A percentile compares a stretch with the other conserved stretches of the same genome.
phyloP scores from a whole-genome alignment of 768 basidiomycete species.

The Boletus eberwhitei region DNA sequence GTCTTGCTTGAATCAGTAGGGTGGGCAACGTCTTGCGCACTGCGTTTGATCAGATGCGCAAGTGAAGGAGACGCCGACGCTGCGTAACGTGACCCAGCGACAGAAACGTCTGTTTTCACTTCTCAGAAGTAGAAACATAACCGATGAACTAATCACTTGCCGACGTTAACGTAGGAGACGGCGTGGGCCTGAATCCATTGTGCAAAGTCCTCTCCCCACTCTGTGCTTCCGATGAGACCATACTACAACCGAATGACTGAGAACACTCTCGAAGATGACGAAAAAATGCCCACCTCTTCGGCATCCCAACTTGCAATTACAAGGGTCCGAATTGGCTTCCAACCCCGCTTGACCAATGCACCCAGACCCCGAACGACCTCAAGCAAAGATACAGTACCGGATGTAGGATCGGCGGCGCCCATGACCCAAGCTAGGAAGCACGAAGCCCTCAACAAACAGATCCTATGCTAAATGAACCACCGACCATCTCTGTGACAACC shows the following conservation, averaged over 20 bases:
- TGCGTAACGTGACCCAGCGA: conserved; percentile 49
- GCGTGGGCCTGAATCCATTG: conserved; percentile 75
- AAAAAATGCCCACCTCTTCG: conserved; percentile 45
- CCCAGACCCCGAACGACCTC: conserved; percentile 58
- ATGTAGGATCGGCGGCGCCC: conserved; percentile 54
- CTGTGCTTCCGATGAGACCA: conserved; percentile 81
- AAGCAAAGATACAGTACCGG: conserved; percentile 52
- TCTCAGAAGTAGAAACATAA: background rate
- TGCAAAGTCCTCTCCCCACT: conserved; percentile 91
- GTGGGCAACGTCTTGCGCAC: conserved; percentile 55
- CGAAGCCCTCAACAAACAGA: background rate
- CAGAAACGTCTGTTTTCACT: conserved; percentile 46
- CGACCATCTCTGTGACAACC: conserved; percentile 87
- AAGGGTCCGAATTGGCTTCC: conserved; percentile 68
- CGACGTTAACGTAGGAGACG: conserved; percentile 84
- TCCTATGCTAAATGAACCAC: conserved; percentile 14
- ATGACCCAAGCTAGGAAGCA: conserved; percentile 34
- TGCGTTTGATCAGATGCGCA: conserved; percentile 50
- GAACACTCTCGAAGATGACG: background rate
- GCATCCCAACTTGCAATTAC: conserved; percentile 79
- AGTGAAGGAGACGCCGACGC: conserved; percentile 61
- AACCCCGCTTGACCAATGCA: conserved; percentile 45
- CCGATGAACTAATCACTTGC: conserved; percentile 23
- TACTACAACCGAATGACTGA: conserved; percentile 33
- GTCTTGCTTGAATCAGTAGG: conserved; percentile 48